phyloP scores from a whole-genome alignment of 176 grass and related monocot species.

The Aegilops sharonensis region DNA sequence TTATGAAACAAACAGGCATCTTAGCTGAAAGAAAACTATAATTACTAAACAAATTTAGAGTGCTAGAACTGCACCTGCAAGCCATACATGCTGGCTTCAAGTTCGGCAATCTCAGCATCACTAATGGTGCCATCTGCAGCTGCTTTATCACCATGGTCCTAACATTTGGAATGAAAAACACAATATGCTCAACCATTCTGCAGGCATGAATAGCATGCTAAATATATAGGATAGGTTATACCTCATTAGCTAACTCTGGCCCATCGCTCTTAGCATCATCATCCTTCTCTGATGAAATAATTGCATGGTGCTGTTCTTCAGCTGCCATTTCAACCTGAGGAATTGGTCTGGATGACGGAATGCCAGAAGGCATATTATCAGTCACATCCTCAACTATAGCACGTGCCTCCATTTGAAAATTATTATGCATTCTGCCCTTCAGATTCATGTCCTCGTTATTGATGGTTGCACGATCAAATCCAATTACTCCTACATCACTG shows the following conservation, averaged over 20 bases:
- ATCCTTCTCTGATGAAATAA: conserved; percentile 27
- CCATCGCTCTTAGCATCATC: conserved; percentile 31
- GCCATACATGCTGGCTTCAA: conserved; percentile 88
- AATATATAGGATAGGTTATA: conserved; percentile 37
- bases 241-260: conserved; percentile 43
- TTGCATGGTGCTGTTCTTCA: conserved; percentile 36
- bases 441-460: conserved; percentile 20
- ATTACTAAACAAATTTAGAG: conserved; percentile 7
- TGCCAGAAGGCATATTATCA: conserved; percentile 42
- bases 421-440: conserved; percentile 13
- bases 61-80: conserved; percentile 64
- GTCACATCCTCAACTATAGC: conserved; percentile 66
- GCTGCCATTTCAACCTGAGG: conserved; percentile 47
- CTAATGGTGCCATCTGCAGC: conserved; percentile 48
- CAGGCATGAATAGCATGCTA: neutral
- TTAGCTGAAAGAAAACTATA: conserved; percentile 8
- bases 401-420: conserved; percentile 20
- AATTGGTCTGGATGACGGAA: conserved; percentile 38
- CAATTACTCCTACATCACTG: conserved; percentile 28
- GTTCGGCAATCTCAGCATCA: conserved; percentile 74
- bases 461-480: neutral
- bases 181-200: neutral
- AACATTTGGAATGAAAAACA: conserved; percentile 30
- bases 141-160: conserved; percentile 59
- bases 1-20: conserved; percentile 14